Percentiles rank a stretch among this genome's conserved stretches.
Evolutionary conservation across 257 asterid species (phyloP).

Genomic region (Thymus mandschuricus): DNA sequence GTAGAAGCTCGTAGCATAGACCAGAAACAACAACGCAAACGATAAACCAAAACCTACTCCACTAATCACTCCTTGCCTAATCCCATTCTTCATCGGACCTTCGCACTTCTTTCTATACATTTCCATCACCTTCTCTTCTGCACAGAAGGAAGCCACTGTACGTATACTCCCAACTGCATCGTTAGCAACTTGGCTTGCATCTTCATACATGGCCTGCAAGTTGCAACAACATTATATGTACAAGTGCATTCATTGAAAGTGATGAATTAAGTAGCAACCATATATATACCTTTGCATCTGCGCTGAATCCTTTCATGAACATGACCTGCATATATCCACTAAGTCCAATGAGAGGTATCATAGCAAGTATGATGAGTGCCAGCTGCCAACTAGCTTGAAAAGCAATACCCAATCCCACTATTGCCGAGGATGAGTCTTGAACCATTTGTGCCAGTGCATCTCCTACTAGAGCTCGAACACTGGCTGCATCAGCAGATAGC

Average conservation of each 20-base stretch:
- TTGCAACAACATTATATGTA: neutral
- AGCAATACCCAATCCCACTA: constrained; percentile 60
- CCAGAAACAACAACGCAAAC: constrained; percentile 57
- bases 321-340: constrained; percentile 54
- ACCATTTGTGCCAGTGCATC: constrained; percentile 60
- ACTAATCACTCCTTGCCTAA: constrained; percentile 70
- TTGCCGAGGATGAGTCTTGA: constrained; percentile 54
- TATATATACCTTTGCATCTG: constrained; percentile 57
- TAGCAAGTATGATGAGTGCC: constrained; percentile 59
- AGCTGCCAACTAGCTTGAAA: constrained; percentile 74
- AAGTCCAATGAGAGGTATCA: constrained; percentile 57
- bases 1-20: constrained; percentile 81
- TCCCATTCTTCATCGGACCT: constrained; percentile 70
- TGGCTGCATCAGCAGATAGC: constrained; percentile 70
- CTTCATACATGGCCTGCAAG: constrained; percentile 72
- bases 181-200: constrained; percentile 88
- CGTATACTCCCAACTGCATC: constrained; percentile 90
- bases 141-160: constrained; percentile 89
- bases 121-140: constrained; percentile 80
- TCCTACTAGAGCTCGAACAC: constrained; percentile 63
- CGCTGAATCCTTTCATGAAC: constrained; percentile 63
- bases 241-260: too few relatives aligned
- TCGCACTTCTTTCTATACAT: constrained; percentile 74
- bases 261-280: too few relatives aligned
- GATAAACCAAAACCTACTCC: constrained; percentile 82